Conservation (phyloP, 768 basidiomycete species). For the Leccinum uliginosum region DNA sequence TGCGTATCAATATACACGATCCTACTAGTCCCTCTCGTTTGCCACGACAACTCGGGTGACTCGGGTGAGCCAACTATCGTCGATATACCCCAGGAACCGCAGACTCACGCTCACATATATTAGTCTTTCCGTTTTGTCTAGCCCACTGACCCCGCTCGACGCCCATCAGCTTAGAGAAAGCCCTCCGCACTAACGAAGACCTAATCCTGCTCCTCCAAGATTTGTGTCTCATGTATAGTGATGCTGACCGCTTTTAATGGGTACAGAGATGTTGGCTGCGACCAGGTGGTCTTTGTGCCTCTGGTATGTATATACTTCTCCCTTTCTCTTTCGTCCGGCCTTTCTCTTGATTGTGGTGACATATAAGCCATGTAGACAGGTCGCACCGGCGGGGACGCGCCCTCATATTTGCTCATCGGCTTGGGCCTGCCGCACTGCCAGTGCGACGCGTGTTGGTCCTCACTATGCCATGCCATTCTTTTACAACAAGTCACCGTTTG, state of each 20-base stretch:
- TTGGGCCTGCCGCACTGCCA: constrained; percentile 41
- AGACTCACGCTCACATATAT: too few relatives aligned
- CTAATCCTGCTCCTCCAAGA: too few relatives aligned
- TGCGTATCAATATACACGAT: too few relatives aligned
- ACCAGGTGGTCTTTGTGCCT: constrained; percentile 86
- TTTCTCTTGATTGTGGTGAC: constrained; percentile 3
- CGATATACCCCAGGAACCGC: too few relatives aligned
- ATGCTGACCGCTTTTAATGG: constrained; percentile 56
- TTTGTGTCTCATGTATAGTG: too few relatives aligned
- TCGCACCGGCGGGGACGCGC: constrained; percentile 75
- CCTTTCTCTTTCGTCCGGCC: not conserved
- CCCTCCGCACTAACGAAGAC: too few relatives aligned
- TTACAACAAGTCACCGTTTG: constrained; percentile 60
- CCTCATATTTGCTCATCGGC: constrained; percentile 77
- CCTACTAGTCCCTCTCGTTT: too few relatives aligned
- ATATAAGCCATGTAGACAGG: constrained; percentile 54
- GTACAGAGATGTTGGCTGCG: constrained; percentile 52
- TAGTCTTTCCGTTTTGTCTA: too few relatives aligned
- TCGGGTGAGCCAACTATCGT: too few relatives aligned
- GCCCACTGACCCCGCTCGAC: too few relatives aligned
- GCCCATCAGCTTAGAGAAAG: too few relatives aligned
- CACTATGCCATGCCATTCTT: constrained; percentile 58
- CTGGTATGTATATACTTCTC: constrained; percentile 44
- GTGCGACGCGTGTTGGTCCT: constrained; percentile 42
- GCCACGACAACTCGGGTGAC: too few relatives aligned